Conservation (phyloP, 225 moss, liverwort and hornwort species). For the Climacium dendroides region DNA sequence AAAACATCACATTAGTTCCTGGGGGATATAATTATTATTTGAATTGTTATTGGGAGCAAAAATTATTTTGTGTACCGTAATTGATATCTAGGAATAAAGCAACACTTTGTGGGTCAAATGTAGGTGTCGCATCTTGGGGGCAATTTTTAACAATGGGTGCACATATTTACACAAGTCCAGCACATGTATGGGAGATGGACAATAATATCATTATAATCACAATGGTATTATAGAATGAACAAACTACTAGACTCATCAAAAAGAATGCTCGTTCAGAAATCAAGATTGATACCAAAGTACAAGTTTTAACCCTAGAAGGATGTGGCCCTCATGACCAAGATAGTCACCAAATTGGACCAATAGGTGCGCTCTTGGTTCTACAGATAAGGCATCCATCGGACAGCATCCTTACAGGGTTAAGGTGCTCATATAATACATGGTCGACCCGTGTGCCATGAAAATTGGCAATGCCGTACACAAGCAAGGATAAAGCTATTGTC, state of each 20-base stretch:
- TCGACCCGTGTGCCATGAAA: conserved; percentile 7
- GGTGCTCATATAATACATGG: conserved; percentile 7
- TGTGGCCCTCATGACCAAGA: not conserved
- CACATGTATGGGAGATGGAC: not conserved
- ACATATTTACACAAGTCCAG: not conserved
- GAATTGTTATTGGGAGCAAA: too few species aligned
- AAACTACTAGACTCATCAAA: not conserved
- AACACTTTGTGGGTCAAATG: fast-evolving
- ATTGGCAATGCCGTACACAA: not conserved
- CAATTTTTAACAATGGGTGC: not conserved
- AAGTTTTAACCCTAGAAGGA: not conserved
- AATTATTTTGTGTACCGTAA: too few species aligned
- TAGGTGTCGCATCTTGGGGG: too few species aligned
- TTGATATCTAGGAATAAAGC: too few species aligned
- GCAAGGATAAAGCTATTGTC: conserved; percentile 4
- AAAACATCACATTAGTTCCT: too few species aligned
- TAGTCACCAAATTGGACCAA: not conserved
- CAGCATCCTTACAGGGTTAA: not conserved
- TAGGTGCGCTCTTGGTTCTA: not conserved
- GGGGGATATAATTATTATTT: too few species aligned
- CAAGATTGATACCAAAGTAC: not conserved
- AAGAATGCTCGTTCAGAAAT: not conserved
- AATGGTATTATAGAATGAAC: not conserved
- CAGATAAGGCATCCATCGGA: not conserved
- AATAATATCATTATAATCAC: not conserved